phyloP scores from a whole-genome alignment of 1,139 yeast genomes.

The Pichia sp. region DNA sequence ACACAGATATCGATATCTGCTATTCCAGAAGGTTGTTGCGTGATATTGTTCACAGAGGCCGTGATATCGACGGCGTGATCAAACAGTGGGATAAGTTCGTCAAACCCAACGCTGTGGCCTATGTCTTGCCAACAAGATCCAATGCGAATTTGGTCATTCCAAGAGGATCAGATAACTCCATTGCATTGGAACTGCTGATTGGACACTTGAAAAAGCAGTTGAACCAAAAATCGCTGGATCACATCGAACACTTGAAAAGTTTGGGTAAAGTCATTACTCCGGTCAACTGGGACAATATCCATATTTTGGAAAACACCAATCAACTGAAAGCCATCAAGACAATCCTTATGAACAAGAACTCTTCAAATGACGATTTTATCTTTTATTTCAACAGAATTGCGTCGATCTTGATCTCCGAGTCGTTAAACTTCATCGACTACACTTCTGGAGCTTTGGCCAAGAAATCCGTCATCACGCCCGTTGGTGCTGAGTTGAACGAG shows the following conservation, averaged over 20 bases:
- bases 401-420: constrained; percentile 55
- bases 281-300: constrained; percentile 18
- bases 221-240: constrained; percentile 53
- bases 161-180: constrained; percentile 72
- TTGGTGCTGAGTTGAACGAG: constrained; percentile 24
- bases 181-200: constrained; percentile 74
- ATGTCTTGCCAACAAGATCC: constrained; percentile 69
- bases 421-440: constrained; percentile 43
- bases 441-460: constrained; percentile 15
- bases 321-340: constrained; percentile 72
- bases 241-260: constrained; percentile 48
- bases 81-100: constrained; percentile 88
- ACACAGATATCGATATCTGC: constrained; percentile 89
- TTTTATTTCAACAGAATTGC: constrained; percentile 82
- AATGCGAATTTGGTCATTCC: constrained; percentile 85
- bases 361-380: constrained; percentile 68
- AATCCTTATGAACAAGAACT: constrained; percentile 46
- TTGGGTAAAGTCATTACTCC: constrained; percentile 34
- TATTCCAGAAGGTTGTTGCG: constrained; percentile 79
- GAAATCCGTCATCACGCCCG: constrained; percentile 37
- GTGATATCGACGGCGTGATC: constrained; percentile 75
- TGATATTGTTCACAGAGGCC: constrained; percentile 78
- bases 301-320: constrained; percentile 46
- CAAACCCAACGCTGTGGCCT: constrained; percentile 80
- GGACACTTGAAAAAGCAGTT: constrained; percentile 74